Conservation (phyloP, 495 filamentous ascomycete genomes). For the Penicillium atrosanguineum region DNA sequence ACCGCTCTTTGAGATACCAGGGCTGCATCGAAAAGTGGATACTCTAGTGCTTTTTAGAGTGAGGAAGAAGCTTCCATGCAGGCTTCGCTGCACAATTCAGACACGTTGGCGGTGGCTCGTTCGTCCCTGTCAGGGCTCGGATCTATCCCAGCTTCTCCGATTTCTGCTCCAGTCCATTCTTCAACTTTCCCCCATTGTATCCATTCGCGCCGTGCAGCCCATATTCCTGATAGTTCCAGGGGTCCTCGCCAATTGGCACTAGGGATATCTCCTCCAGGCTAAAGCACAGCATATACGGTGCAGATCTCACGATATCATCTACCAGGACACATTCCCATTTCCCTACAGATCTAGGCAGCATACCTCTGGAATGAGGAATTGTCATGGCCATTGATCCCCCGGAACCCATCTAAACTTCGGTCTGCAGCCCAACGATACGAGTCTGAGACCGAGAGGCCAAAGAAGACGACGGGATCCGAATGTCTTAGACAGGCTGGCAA, state of each 20-base stretch:
- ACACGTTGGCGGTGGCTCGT: constrained; percentile 22
- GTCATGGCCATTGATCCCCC: not conserved
- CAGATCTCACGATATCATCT: constrained; percentile 1
- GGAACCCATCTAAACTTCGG: not conserved
- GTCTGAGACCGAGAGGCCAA: constrained; percentile 12
- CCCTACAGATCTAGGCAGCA: constrained; percentile 1
- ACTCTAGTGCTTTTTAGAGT: constrained; percentile 2
- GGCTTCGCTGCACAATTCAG: constrained; percentile 37
- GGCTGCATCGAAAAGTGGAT: constrained; percentile 4
- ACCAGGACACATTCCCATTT: constrained; percentile 5
- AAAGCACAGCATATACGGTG: constrained; percentile 14
- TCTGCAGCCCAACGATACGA: constrained; percentile 13
- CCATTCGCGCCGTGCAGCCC: constrained; percentile 10
- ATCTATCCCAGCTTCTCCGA: constrained; percentile 10
- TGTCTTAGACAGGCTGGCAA: constrained; percentile 24
- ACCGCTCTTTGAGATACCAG: constrained; percentile 13
- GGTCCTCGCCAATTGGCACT: not conserved
- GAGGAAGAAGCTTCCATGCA: constrained; percentile 43
- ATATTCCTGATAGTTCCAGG: constrained; percentile 9
- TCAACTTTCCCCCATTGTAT: constrained; percentile 16
- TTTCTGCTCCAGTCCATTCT: constrained; percentile 15
- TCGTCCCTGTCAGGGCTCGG: constrained; percentile 2
- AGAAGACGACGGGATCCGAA: constrained; percentile 15
- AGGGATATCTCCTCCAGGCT: not conserved
- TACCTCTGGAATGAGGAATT: not conserved